Evolutionary conservation across 805 yeast species (phyloP).

Genomic region (Alloascoidea africana): DNA sequence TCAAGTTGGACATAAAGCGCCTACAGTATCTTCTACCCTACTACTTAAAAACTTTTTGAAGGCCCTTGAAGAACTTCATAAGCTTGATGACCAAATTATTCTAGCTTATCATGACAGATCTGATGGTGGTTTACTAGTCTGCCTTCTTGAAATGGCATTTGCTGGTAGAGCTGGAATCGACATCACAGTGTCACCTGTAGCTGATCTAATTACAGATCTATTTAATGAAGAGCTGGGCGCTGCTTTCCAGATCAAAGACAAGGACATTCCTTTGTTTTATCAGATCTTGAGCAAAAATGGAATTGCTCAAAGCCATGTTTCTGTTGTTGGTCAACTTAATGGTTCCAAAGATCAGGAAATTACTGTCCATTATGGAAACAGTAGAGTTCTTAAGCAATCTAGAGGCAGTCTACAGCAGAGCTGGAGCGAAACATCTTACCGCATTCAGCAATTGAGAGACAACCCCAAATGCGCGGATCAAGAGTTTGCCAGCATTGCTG

Average conservation of each 20-base stretch:
- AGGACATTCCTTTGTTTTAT: slow-evolving; percentile 39
- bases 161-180: slow-evolving; percentile 83
- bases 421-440: slow-evolving; percentile 84
- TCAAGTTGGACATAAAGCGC: slow-evolving; percentile 71
- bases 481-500: slow-evolving; percentile 61
- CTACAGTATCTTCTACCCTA: slow-evolving; percentile 60
- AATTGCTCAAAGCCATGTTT: slow-evolving; percentile 35
- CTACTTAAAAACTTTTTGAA: slow-evolving; percentile 56
- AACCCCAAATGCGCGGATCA: slow-evolving; percentile 84
- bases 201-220: slow-evolving; percentile 36
- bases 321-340: slow-evolving; percentile 49
- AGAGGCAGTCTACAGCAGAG: slow-evolving; percentile 64
- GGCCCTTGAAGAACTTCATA: slow-evolving; percentile 60
- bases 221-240: slow-evolving; percentile 95
- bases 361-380: slow-evolving; percentile 26
- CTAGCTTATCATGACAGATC: slow-evolving; percentile 90
- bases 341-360: slow-evolving; percentile 33
- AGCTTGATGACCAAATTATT: slow-evolving; percentile 34
- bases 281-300: slow-evolving; percentile 41
- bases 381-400: slow-evolving; percentile 29
- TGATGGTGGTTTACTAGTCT: slow-evolving; percentile 87
- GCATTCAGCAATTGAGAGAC: slow-evolving; percentile 84
- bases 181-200: slow-evolving; percentile 24
- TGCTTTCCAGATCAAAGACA: slow-evolving; percentile 67
- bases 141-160: slow-evolving; percentile 91